Conservation (phyloP, 371 early-diverging fungal species). For the Saksenaea oblongispora region DNA sequence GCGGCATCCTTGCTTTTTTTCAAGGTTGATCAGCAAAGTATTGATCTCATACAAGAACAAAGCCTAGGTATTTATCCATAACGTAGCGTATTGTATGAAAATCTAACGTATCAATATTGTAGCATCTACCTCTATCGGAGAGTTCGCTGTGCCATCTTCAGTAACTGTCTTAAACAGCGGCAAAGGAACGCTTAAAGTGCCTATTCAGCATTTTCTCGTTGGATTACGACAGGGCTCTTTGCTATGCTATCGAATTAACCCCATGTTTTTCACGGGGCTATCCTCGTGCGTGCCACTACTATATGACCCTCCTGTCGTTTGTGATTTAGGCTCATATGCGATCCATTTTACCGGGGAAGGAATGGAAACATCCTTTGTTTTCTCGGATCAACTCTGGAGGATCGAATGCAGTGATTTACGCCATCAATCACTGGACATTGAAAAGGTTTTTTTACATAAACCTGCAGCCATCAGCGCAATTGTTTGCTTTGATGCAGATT, state of each 20-base stretch:
- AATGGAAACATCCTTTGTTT: conserved; percentile 13
- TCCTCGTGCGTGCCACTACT: background rate
- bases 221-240: conserved; percentile 12
- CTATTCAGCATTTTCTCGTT: conserved; percentile 3
- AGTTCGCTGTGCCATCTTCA: background rate
- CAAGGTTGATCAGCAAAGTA: background rate
- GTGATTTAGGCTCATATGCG: background rate
- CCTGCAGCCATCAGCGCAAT: conserved; percentile 16
- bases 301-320: background rate
- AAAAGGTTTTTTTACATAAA: conserved; percentile 16
- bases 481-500: conserved; percentile 14
- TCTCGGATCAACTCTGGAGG: conserved; percentile 30
- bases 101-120: background rate
- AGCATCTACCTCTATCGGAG: conserved; percentile 11
- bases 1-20: conserved; percentile 12
- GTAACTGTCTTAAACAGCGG: background rate
- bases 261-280: background rate
- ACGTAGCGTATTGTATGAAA: too few relatives aligned
- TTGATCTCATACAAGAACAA: conserved; percentile 11
- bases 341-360: background rate
- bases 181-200: background rate
- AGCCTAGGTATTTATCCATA: conserved; percentile 21
- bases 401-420: conserved; percentile 11
- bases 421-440: conserved; percentile 13
- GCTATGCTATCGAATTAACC: background rate